Evolutionary conservation across 352 stramenopile genomes (phyloP).

Genomic region (Phytopythium delawarense): DNA sequence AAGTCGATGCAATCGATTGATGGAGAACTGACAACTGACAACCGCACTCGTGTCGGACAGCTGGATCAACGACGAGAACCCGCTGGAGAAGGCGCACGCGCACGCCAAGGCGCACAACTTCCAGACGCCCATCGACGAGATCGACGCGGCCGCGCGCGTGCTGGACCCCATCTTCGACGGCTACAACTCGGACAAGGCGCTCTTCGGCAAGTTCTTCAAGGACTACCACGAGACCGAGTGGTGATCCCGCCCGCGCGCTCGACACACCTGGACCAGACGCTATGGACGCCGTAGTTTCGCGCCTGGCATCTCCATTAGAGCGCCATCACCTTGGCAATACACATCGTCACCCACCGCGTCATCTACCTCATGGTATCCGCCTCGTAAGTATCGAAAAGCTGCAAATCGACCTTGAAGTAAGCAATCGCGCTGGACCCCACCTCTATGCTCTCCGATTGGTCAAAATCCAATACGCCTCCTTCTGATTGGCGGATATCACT

Average conservation of each 20-base stretch:
- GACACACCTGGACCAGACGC: neutral
- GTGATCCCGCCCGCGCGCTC: slow-evolving; percentile 21
- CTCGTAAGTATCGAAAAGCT: neutral
- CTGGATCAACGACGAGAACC: slow-evolving; percentile 99
- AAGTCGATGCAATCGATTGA: neutral
- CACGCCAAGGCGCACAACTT: slow-evolving; percentile 92
- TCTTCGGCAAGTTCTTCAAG: slow-evolving; percentile 87
- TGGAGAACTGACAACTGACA: neutral
- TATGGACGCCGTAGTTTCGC: neutral
- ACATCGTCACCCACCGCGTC: no score
- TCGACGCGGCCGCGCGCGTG: slow-evolving; percentile 93
- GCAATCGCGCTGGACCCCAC: neutral
- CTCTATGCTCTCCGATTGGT: neutral
- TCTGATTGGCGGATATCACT: neutral
- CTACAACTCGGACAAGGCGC: slow-evolving; percentile 58
- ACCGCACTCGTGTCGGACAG: slow-evolving; percentile 14
- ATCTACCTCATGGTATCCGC: no score
- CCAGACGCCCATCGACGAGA: slow-evolving; percentile 97
- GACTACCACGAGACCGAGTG: slow-evolving; percentile 89
- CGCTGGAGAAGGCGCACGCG: slow-evolving; percentile 90
- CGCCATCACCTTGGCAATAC: neutral
- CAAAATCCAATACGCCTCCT: neutral
- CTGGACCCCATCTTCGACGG: slow-evolving; percentile 94
- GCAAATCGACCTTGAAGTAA: slow-evolving; percentile 3
- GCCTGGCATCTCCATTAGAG: neutral